Evolutionary conservation across 1,284 basidiomycete genomes (phyloP), one percentile per base, ranked within the genome.

Genomic region (Apiotrichum siamense): DNA sequence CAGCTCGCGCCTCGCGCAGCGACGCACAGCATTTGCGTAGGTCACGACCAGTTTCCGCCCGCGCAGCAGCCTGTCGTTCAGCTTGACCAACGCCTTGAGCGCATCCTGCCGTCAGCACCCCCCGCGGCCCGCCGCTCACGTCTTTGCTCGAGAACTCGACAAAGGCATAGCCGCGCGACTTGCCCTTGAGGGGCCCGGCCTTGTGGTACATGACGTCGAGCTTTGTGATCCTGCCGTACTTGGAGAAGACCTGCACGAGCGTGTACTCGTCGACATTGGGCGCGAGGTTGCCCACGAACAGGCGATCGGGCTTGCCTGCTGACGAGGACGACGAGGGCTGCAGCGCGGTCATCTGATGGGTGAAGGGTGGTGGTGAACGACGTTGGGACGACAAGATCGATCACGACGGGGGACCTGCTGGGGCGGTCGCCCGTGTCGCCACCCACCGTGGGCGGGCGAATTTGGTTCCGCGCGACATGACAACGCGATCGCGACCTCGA

Each of bases 141-240:
- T 84, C 82, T 73, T 83, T 79, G 44, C 80, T 79, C 26, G 79
- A 78, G 66, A 84, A 97, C 74, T 97, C 90, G 29, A 98, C 77
- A 62, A 97, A 98, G 0, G 92, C 93, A 71, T 93, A 98, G 3
- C 94, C 94, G 18, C 92, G 78, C 1, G 94, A 91, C 70, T 90
- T 94, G 13, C 94, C 94, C 70, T 86, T 90, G 63, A 85, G 75
- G 4, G 85, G 80, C 0, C 94, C 94, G 0, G 84, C 78, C 76
- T 94, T 97, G 79, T 98, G 93, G 67, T 94, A 96, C 62, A 97
- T 80, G 70, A 86, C 94, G 72, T 98, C 94, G 52, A 97, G 81
- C 63, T 92, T 90, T 35, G 87, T 81, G 55, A 97, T 81, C 72
- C 88, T 91, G 56, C 94, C 94, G 66, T 85, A 91, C 73, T 88